These are phyloP conservation scores for Termitomyces sp. DNA, from an alignment of 768 basidiomycete species.

Conservation along the genomic window DNA sequence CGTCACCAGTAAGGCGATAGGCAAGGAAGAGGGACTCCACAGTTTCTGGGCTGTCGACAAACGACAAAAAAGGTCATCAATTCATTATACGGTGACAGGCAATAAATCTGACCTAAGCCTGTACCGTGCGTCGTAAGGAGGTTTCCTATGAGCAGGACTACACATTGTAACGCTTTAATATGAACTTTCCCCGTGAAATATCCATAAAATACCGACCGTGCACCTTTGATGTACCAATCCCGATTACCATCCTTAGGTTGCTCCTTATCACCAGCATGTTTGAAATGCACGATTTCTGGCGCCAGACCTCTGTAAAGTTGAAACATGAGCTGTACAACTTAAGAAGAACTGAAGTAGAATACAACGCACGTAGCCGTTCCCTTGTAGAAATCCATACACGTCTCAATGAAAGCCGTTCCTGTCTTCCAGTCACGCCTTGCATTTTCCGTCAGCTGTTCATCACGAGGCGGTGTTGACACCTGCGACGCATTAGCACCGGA, in stretches of 20 bases:
- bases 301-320: conserved; percentile 58
- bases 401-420: conserved; percentile 78
- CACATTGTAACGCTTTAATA: background rate
- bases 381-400: conserved; percentile 81
- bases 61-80: background rate
- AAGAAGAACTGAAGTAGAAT: background rate
- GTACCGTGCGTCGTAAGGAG: conserved; percentile 83
- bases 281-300: conserved; percentile 87
- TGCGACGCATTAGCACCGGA: conserved; percentile 41
- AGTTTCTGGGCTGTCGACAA: conserved; percentile 4
- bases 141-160: conserved; percentile 23
- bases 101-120: conserved; percentile 61
- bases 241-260: conserved; percentile 22
- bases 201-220: conserved; percentile 33
- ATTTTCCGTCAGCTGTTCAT: conserved; percentile 47
- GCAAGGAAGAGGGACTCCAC: conserved; percentile 66
- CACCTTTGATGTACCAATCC: conserved; percentile 93
- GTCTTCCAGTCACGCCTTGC: conserved; percentile 80
- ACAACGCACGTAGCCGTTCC: conserved; percentile 65
- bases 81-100: background rate
- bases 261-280: conserved; percentile 45
- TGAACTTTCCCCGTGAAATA: background rate
- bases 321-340: background rate
- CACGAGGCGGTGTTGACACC: conserved; percentile 63
- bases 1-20: conserved; percentile 81